Evolutionary conservation across 2,329 filamentous ascomycete species (phyloP).

Genomic region (Malbranchea cinnamomea): DNA sequence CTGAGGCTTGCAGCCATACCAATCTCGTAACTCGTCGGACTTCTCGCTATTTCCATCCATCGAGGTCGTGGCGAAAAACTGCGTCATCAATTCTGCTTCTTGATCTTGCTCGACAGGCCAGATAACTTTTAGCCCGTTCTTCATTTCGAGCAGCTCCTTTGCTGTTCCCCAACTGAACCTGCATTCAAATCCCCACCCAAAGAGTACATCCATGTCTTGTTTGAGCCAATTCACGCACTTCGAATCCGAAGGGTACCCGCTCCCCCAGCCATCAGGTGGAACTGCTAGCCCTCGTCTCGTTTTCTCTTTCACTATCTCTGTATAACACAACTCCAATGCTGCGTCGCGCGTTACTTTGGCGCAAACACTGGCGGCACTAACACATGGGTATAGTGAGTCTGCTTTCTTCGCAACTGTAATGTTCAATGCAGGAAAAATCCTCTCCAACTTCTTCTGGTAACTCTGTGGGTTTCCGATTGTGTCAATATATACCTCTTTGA

Average conservation of each 20-base stretch:
- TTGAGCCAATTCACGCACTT: slow-evolving; percentile 70
- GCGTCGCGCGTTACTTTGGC: slow-evolving; percentile 93
- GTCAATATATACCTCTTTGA: slow-evolving; percentile 86
- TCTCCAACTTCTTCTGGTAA: slow-evolving; percentile 74
- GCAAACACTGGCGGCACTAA: slow-evolving; percentile 84
- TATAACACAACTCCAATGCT: slow-evolving; percentile 66
- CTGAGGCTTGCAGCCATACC: slow-evolving; percentile 62
- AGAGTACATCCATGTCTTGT: slow-evolving; percentile 76
- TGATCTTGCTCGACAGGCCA: slow-evolving; percentile 67
- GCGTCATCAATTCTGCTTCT: slow-evolving; percentile 51
- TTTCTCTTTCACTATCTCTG: slow-evolving; percentile 31
- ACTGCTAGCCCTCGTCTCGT: slow-evolving; percentile 17
- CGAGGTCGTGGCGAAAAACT: slow-evolving; percentile 46
- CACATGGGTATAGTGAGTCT: slow-evolving; percentile 80
- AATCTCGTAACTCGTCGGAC: slow-evolving; percentile 65
- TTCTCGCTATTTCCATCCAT: slow-evolving; percentile 33
- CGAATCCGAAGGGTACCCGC: slow-evolving; percentile 81
- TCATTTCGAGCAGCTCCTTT: slow-evolving; percentile 81
- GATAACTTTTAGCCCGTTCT: slow-evolving; percentile 56
- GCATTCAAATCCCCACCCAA: slow-evolving; percentile 89
- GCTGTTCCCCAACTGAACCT: slow-evolving; percentile 92
- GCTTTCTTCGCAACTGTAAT: slow-evolving; percentile 81
- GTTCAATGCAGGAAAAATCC: slow-evolving; percentile 62
- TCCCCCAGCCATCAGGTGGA: slow-evolving; percentile 55
- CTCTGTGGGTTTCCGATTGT: slow-evolving; percentile 71